Evolutionary conservation across 352 stramenopile genomes (phyloP).

Genomic region (Hyaloperonospora arabidopsidis): DNA sequence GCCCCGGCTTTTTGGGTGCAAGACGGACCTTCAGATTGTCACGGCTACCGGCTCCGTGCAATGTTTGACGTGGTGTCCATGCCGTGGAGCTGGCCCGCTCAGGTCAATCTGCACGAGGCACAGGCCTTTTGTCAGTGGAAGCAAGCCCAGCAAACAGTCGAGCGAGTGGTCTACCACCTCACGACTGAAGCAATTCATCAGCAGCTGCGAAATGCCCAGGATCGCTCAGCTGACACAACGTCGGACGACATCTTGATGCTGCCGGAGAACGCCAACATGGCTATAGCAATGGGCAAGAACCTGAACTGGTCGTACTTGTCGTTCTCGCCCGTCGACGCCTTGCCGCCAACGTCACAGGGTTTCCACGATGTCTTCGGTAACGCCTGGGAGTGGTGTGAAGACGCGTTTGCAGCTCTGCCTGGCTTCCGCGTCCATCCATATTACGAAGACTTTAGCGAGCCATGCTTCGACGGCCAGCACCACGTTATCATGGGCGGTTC

Average conservation of each 20-base stretch:
- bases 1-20: slow-evolving; percentile 93
- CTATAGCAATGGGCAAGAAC: slow-evolving; percentile 62
- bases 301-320: slow-evolving; percentile 90
- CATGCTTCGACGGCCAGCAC: slow-evolving; percentile 97
- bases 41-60: slow-evolving; percentile 91
- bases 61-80: slow-evolving; percentile 89
- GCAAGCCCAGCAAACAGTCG: slow-evolving; percentile 45
- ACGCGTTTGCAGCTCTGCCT: slow-evolving; percentile 91
- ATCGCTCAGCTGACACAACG: slow-evolving; percentile 35
- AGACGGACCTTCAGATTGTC: slow-evolving; percentile 85
- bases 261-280: slow-evolving; percentile 33
- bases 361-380: slow-evolving; percentile 94
- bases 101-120: slow-evolving; percentile 95
- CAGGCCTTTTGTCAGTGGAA: slow-evolving; percentile 90
- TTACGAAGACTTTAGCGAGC: slow-evolving; percentile 96
- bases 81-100: slow-evolving; percentile 93
- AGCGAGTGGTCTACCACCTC: slow-evolving; percentile 75
- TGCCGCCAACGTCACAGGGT: slow-evolving; percentile 58
- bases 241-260: slow-evolving; percentile 80
- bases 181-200: slow-evolving; percentile 91
- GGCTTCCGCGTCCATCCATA: slow-evolving; percentile 87
- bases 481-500: slow-evolving; percentile 94
- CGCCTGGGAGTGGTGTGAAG: slow-evolving; percentile 95
- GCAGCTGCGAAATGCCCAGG: slow-evolving; percentile 64
- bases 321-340: slow-evolving; percentile 85